Percentiles rank a stretch among this genome's conserved stretches.
Conservation (phyloP, 768 basidiomycete species). For the Boletales sp. region DNA sequence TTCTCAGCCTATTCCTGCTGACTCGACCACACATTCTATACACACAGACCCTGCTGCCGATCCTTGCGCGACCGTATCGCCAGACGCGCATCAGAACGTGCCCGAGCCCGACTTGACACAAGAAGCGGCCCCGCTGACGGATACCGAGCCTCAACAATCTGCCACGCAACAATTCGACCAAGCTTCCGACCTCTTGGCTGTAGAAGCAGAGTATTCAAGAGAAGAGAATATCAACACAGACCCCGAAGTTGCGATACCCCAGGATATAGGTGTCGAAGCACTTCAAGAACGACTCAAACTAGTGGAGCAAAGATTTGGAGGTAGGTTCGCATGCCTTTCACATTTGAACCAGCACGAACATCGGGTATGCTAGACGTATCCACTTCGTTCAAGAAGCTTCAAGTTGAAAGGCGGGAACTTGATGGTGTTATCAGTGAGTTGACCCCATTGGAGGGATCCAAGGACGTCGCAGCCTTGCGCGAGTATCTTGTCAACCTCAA, state of each 20-base stretch:
- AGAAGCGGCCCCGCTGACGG: neutral
- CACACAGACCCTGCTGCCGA: neutral
- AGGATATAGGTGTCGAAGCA: constrained; percentile 43
- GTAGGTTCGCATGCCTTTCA: constrained; percentile 33
- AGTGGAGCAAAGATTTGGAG: constrained; percentile 75
- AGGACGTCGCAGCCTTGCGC: constrained; percentile 63
- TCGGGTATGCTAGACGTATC: constrained; percentile 59
- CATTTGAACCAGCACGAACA: constrained; percentile 1
- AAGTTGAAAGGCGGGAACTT: constrained; percentile 65
- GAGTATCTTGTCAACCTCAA: constrained; percentile 68
- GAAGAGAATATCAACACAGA: neutral
- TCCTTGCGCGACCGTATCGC: neutral
- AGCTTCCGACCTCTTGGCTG: neutral
- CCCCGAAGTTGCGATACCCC: neutral
- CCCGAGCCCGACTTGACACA: neutral
- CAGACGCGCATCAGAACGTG: too few species aligned
- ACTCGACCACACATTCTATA: neutral
- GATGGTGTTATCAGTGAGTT: constrained; percentile 66
- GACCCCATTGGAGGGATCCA: constrained; percentile 64
- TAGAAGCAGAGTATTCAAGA: neutral
- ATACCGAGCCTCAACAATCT: neutral
- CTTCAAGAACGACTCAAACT: constrained; percentile 64
- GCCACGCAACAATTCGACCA: neutral
- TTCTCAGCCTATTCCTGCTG: neutral
- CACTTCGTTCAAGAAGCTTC: constrained; percentile 70